Conservation (phyloP, 768 basidiomycete genomes). For the Asterophora parasitica region DNA sequence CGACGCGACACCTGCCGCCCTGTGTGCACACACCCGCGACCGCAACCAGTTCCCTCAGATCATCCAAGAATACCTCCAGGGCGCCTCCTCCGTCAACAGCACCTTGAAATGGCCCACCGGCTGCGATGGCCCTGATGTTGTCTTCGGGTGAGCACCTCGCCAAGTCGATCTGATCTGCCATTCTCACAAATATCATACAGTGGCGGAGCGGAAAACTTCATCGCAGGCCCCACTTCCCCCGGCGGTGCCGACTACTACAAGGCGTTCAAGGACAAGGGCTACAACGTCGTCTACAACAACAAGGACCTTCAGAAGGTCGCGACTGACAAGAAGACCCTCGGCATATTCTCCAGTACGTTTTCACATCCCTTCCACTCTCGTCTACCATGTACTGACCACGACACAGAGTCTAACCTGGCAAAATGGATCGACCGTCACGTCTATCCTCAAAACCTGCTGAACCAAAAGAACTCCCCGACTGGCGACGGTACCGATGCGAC, state of each 20-base stretch:
- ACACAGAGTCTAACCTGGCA: conserved; percentile 24
- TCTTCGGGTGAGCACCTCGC: conserved; percentile 31
- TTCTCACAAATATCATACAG: conserved; percentile 17
- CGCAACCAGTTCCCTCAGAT: conserved; percentile 29
- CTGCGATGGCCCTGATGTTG: conserved; percentile 38
- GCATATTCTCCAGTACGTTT: conserved; percentile 36
- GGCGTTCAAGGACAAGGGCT: conserved; percentile 34
- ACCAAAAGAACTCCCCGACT: conserved; percentile 33
- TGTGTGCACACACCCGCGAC: conserved; percentile 38
- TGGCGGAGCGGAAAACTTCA: conserved; percentile 41
- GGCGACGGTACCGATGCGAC: conserved; percentile 38
- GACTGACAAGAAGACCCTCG: conserved; percentile 34
- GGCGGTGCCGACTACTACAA: conserved; percentile 38
- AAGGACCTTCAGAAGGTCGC: conserved; percentile 26
- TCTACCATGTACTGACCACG: not conserved
- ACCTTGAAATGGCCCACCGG: conserved; percentile 36
- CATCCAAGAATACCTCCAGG: conserved; percentile 34
- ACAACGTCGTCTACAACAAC: conserved; percentile 37
- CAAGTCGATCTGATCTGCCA: not conserved
- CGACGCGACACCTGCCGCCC: conserved; percentile 40
- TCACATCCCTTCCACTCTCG: not conserved
- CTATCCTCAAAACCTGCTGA: conserved; percentile 31
- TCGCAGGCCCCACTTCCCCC: conserved; percentile 32
- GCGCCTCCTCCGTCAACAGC: conserved; percentile 27
- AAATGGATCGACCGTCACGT: conserved; percentile 43